Base-by-base conservation (phyloP, 129 eudicot genomes). In the Flaveria sonorensis region DNA sequence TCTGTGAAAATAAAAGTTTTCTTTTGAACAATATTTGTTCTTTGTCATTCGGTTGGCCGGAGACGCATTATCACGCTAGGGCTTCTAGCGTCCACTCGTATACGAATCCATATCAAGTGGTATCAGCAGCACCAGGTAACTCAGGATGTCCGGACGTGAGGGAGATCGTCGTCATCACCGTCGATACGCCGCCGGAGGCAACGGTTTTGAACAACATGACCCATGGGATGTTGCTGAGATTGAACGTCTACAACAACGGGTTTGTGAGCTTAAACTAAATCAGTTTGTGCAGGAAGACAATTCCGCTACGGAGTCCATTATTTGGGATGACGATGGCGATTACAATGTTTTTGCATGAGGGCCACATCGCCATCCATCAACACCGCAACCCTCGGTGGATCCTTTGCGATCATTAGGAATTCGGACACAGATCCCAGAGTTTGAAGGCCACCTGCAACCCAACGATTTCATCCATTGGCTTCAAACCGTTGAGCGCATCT, bases 111-210 rank as follows among this genome's bases (percentile, higher is more conserved):
- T 36, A 64, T 64, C 70, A 65, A 36, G 70, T 64, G 70, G 46
- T 64, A 64, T 36, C 70, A 64, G 70, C 6, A 8, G 6, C 10
- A 6, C 45, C 43, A 32, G 70, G 43, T 32, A 5, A 13, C 70
- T 64, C 70, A 64, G 70, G 48, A 64, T 64, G n/a, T n/a, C n/a
- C n/a, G n/a, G n/a, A n/a, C n/a, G n/a, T n/a, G n/a, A n/a, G n/a
- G n/a, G n/a, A n/a, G 45, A 62, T 36, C 70, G 70, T 36, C 70
- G 12, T 32, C 70, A 32, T 32, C 46, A 64, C 70, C 70, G 48
- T 64, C 9, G 70, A 64, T 64, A 11, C 70, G 47, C 48, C 70
- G 70, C 70, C 47, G 18, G 70, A 64, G 70, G 70, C 70, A 64
- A 64, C 48, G 70, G 70, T 3, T 36, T 2, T 64, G 70, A 64